These are phyloP conservation scores for Pleurotus giganteus DNA, from an alignment of 768 basidiomycete genomes.

Conservation along the genomic window DNA sequence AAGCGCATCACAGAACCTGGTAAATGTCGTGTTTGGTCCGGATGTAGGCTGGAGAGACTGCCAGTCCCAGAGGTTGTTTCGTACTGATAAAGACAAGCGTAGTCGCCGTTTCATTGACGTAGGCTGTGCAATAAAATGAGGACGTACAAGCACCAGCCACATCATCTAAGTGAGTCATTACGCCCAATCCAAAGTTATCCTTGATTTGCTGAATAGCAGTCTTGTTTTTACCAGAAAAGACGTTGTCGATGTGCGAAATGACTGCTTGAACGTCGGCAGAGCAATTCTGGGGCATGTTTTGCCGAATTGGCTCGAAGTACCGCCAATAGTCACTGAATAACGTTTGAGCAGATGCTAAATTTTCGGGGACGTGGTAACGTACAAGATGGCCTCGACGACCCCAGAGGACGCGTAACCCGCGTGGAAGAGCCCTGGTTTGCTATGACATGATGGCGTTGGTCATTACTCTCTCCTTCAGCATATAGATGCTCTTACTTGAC, in stretches of 20 bases:
- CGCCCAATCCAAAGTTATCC: conserved; percentile 54
- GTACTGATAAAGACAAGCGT: conserved; percentile 40
- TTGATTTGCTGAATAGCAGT: conserved; percentile 54
- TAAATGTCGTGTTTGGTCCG: conserved; percentile 48
- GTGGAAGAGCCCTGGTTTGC: conserved; percentile 60
- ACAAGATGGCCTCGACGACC: conserved; percentile 62
- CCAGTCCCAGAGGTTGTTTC: conserved; percentile 67
- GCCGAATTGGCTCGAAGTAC: conserved; percentile 71
- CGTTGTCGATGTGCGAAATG: conserved; percentile 57
- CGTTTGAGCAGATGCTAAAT: not conserved
- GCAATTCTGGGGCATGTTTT: conserved; percentile 70
- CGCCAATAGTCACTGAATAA: conserved; percentile 55
- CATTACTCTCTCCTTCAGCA: not conserved
- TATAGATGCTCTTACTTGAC: conserved; percentile 45
- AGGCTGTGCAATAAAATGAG: conserved; percentile 5
- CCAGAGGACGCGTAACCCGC: conserved; percentile 69
- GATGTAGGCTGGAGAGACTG: conserved; percentile 53
- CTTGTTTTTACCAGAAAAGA: conserved; percentile 43
- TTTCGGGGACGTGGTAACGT: conserved; percentile 14
- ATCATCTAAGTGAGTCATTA: conserved; percentile 62
- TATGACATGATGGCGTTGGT: conserved; percentile 18
- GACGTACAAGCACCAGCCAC: conserved; percentile 55
- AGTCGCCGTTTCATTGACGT: conserved; percentile 13
- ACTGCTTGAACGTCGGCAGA: conserved; percentile 69
- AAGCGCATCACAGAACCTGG: conserved; percentile 63